These are phyloP conservation scores for Neospora caninum DNA, from an alignment of 169 alveolate species.

Conservation along the genomic window DNA sequence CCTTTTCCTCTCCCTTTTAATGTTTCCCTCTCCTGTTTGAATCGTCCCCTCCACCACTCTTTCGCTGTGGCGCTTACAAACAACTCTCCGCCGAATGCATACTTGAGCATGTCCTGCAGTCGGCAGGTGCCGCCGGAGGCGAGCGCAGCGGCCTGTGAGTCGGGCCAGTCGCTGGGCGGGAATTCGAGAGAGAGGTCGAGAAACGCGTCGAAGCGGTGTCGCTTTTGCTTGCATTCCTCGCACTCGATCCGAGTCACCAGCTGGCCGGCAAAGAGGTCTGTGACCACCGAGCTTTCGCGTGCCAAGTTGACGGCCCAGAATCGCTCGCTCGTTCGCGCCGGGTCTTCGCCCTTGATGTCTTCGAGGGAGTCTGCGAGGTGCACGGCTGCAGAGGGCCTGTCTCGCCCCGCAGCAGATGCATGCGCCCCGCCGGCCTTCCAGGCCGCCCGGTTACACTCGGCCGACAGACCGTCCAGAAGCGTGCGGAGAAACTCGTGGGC, in stretches of 20 bases:
- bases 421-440: not conserved
- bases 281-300: conserved; percentile 44
- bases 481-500: conserved; percentile 60
- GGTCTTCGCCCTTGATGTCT: conserved; percentile 31
- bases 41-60: not conserved
- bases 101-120: not conserved
- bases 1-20: no score
- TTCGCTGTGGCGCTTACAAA: not conserved
- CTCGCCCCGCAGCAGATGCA: not conserved
- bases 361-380: not conserved
- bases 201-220: conserved; percentile 50
- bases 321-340: conserved; percentile 35
- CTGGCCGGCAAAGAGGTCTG: conserved; percentile 63
- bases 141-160: not conserved
- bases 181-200: conserved; percentile 55
- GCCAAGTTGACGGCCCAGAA: conserved; percentile 43
- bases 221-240: not conserved
- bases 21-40: no score
- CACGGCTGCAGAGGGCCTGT: not conserved
- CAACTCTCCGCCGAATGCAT: not conserved
- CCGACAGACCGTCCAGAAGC: conserved; percentile 46
- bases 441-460: conserved; percentile 52
- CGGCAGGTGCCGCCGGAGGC: not conserved
- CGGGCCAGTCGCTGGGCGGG: not conserved
- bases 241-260: conserved; percentile 35